These are phyloP conservation scores for Aspergillus sp. DNA, from an alignment of 2,329 filamentous ascomycete species.

Conservation along the genomic window DNA sequence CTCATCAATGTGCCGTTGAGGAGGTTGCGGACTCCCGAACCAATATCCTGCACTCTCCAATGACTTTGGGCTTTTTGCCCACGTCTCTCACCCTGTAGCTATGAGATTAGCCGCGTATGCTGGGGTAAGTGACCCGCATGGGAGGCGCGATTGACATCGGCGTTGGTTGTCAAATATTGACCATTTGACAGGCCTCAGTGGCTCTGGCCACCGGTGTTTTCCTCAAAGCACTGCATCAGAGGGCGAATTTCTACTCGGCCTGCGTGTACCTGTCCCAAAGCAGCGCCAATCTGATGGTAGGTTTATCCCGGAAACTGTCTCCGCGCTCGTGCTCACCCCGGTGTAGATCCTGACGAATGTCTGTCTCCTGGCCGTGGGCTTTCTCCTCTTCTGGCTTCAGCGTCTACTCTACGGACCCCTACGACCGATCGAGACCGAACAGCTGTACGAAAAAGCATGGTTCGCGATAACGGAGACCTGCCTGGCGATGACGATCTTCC, in stretches of 20 bases:
- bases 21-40: neutral
- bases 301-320: constrained; percentile 26
- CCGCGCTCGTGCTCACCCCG: constrained; percentile 3
- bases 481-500: constrained; percentile 96
- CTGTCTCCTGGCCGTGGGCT: constrained; percentile 75
- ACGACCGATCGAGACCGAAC: constrained; percentile 91
- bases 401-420: constrained; percentile 86
- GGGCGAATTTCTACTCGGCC: constrained; percentile 97
- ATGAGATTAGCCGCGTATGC: constrained; percentile 54
- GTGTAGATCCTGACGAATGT: constrained; percentile 84
- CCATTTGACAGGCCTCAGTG: constrained; percentile 67
- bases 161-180: neutral
- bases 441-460: constrained; percentile 96
- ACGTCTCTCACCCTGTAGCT: constrained; percentile 21
- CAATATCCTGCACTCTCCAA: constrained; percentile 19
- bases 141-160: neutral
- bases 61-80: constrained; percentile 27
- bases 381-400: constrained; percentile 82
- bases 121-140: constrained; percentile 42
- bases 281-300: constrained; percentile 88
- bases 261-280: constrained; percentile 96
- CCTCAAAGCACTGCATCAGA: constrained; percentile 87
- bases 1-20: constrained; percentile 20
- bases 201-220: constrained; percentile 81
- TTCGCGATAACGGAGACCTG: constrained; percentile 97